Conservation (phyloP, 805 yeast species). For the Pichia rugopelliculosa region DNA sequence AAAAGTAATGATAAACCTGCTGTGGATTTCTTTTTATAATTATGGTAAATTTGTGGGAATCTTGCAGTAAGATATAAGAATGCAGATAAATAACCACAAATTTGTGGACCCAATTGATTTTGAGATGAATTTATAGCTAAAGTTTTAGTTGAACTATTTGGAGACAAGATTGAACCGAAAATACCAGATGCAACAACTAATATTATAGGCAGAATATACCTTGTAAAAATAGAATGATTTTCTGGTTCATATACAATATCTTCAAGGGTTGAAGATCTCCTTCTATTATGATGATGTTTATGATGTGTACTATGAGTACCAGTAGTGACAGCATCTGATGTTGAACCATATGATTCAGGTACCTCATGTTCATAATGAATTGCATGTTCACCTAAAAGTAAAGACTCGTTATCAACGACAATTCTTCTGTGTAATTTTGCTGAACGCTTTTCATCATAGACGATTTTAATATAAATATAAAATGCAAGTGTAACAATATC, state of each 20-base stretch:
- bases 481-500: constrained; percentile 57
- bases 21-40: constrained; percentile 69
- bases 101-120: constrained; percentile 37
- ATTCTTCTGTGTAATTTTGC: neutral
- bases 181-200: constrained; percentile 59
- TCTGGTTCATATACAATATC: constrained; percentile 44
- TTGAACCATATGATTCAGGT: neutral
- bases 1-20: constrained; percentile 80
- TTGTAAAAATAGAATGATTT: constrained; percentile 38
- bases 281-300: constrained; percentile 5
- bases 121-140: constrained; percentile 4
- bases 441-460: constrained; percentile 33
- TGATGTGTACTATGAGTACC: neutral
- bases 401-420: constrained; percentile 25
- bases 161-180: constrained; percentile 49
- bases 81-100: constrained; percentile 67
- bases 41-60: constrained; percentile 77
- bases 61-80: constrained; percentile 62
- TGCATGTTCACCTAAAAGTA: constrained; percentile 24
- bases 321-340: neutral
- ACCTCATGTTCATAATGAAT: constrained; percentile 6
- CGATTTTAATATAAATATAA: constrained; percentile 49
- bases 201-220: constrained; percentile 49
- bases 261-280: constrained; percentile 38
- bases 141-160: constrained; percentile 18